These are phyloP conservation scores for Leishmania guyanensis DNA, from an alignment of 208 protist species.

Conservation along the genomic window DNA sequence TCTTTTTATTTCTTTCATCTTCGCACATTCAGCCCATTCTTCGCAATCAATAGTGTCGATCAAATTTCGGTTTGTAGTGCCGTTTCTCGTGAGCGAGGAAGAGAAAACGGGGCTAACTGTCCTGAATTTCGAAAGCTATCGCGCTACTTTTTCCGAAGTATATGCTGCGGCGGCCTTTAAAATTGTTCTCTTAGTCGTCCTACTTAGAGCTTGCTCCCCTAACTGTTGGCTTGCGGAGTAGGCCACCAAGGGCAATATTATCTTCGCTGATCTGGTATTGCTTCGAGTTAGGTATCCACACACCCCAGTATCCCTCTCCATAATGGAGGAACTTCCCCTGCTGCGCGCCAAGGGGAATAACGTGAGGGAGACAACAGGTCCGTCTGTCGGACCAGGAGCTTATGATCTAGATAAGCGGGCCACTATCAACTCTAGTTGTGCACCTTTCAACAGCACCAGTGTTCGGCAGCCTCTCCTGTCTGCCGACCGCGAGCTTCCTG, in stretches of 20 bases:
- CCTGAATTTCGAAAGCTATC: not conserved
- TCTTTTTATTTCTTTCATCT: not conserved
- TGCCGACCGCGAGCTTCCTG: slow-evolving; percentile 46
- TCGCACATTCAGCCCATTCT: not conserved
- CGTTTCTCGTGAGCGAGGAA: not conserved
- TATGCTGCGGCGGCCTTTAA: not conserved
- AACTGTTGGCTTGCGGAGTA: not conserved
- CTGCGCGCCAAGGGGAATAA: slow-evolving; percentile 66
- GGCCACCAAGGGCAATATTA: not conserved
- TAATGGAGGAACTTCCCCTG: slow-evolving; percentile 76
- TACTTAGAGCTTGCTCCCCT: not conserved
- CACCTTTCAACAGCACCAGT: slow-evolving; percentile 79
- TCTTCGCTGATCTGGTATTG: not conserved
- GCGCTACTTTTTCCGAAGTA: not conserved
- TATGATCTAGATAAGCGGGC: slow-evolving; percentile 53
- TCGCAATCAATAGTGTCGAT: not conserved
- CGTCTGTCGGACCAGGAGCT: slow-evolving; percentile 69
- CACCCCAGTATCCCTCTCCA: slow-evolving; percentile 4
- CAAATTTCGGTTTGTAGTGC: not conserved
- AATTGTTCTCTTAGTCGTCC: not conserved
- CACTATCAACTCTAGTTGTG: slow-evolving; percentile 41
- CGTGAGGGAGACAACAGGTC: slow-evolving; percentile 42
- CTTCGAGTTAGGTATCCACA: not conserved
- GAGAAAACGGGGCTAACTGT: not conserved
- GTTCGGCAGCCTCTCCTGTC: slow-evolving; percentile 37